phyloP scores from a whole-genome alignment of 2,329 filamentous ascomycete species.

The Talaromyces sp. region DNA sequence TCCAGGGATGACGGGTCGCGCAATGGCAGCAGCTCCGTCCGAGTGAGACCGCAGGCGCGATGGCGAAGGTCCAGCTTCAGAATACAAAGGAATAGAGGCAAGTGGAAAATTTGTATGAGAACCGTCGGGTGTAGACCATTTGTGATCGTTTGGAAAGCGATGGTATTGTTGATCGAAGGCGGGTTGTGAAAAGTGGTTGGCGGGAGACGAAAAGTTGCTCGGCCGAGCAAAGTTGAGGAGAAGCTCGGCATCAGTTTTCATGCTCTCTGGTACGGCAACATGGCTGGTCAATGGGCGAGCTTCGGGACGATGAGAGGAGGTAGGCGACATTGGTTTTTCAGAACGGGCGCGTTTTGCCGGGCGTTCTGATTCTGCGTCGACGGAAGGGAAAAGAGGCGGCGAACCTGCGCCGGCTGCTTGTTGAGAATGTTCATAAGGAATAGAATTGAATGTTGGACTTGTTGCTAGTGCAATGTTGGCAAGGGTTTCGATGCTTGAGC shows the following conservation, averaged over 20 bases:
- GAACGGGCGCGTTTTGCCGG: conserved; percentile 57
- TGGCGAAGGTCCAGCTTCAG: conserved; percentile 19
- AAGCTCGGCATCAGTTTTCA: conserved; percentile 44
- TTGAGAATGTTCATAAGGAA: conserved; percentile 26
- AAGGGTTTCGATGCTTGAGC: conserved; percentile 44
- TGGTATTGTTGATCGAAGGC: conserved; percentile 26
- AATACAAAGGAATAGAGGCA: conserved; percentile 11
- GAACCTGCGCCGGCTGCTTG: conserved; percentile 19
- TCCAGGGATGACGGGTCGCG: conserved; percentile 30
- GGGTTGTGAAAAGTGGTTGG: conserved; percentile 18
- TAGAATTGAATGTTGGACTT: conserved; percentile 37
- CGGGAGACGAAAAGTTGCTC: conserved; percentile 23
- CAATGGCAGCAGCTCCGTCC: conserved; percentile 35
- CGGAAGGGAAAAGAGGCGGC: conserved; percentile 24
- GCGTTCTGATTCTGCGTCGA: conserved; percentile 34
- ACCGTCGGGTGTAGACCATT: conserved; percentile 17
- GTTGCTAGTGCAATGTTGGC: conserved; percentile 47
- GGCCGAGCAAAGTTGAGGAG: conserved; percentile 41
- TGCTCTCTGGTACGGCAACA: conserved; percentile 30
- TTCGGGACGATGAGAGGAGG: conserved; percentile 23
- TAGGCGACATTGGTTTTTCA: conserved; percentile 46
- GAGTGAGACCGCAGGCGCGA: conserved; percentile 37
- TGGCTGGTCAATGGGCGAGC: conserved; percentile 25
- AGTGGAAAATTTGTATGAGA: conserved; percentile 12
- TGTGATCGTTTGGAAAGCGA: conserved; percentile 16